Evolutionary conservation across 1,284 basidiomycete genomes (phyloP).

Genomic region (Vanrija humicola): DNA sequence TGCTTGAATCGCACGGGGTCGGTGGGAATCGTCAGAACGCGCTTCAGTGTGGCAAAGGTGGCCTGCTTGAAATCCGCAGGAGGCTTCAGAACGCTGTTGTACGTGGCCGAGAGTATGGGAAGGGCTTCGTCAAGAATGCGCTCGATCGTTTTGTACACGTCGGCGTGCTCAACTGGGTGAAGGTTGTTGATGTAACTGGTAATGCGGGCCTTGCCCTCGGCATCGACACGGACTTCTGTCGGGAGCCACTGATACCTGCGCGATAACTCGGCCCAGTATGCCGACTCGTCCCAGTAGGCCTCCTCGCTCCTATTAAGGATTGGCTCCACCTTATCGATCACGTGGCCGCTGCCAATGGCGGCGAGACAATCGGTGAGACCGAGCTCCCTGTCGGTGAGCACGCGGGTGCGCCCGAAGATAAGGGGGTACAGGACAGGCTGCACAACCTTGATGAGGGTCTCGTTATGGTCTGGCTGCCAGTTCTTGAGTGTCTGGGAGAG

Average conservation of each 20-base stretch:
- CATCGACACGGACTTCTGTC: conserved; percentile 4
- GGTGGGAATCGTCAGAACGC: background rate
- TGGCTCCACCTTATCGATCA: background rate
- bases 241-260: conserved; percentile 16
- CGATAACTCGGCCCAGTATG: background rate
- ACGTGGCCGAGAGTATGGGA: conserved; percentile 3
- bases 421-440: conserved; percentile 7
- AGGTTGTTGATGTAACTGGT: conserved; percentile 15
- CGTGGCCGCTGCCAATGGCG: conserved; percentile 2
- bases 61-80: too few species aligned
- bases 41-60: too few species aligned
- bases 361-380: background rate
- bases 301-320: too few species aligned
- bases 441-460: conserved; percentile 7
- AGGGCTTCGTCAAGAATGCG: conserved; percentile 1
- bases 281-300: too few species aligned
- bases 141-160: conserved; percentile 3
- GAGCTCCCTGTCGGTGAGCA: conserved; percentile 2
- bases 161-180: background rate
- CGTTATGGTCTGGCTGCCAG: conserved; percentile 8
- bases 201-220: background rate
- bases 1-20: too few species aligned
- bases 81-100: conserved; percentile 5
- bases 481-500: background rate
- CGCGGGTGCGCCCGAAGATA: conserved; percentile 3